Base-by-base conservation (phyloP, 2,329 filamentous ascomycete species). In the Verticillium isaacii region DNA sequence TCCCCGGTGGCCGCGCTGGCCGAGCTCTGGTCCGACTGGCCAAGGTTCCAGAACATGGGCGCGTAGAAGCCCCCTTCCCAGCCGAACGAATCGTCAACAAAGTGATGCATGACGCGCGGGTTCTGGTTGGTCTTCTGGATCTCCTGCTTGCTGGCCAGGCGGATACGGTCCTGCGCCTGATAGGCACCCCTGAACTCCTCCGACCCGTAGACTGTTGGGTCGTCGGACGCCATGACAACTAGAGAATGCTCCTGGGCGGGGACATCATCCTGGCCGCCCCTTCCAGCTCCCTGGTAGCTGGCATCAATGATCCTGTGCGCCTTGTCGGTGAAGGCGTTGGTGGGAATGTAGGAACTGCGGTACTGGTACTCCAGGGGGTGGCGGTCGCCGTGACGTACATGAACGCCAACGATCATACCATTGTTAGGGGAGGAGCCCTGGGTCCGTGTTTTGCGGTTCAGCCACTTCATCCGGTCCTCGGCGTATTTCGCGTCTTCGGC, bases 21-120 rank as follows among this genome's bases (percentile, higher is more conserved):
- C 15, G 74, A 78, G 69, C 73, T 80, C 61, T 65, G 60, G 6
- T 75, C 74, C 56, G 75, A 71, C n/a, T 76, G 72, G 4, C 90
- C 92, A 1, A 96, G 79, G 58, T 87, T 89, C 86, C 90, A 93
- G 75, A 96, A 96, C 75, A 95, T 88, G 68, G 86, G 84, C 15
- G 85, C 83, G 75, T 90, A 96, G 79, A 96, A 96, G 1, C 92
- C 92, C 19, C 92, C 92, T 72, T 96, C 92, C 92, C 92, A 96
- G 34, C 92, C 92, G 50, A 91, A 87, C 1, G 88, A 85, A 70
- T 93, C 89, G 63, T 93, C 90, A 39, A 90, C 82, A 71, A 90
- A 91, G 67, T 84, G 85, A 66, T 83, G 82, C 71, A 89, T 85
- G 7, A 82, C 77, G 23, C 58, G 58, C 41, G 58, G 32, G 12